Conservation (phyloP, 306 rosid species). For the Cucurbita moschata region DNA sequence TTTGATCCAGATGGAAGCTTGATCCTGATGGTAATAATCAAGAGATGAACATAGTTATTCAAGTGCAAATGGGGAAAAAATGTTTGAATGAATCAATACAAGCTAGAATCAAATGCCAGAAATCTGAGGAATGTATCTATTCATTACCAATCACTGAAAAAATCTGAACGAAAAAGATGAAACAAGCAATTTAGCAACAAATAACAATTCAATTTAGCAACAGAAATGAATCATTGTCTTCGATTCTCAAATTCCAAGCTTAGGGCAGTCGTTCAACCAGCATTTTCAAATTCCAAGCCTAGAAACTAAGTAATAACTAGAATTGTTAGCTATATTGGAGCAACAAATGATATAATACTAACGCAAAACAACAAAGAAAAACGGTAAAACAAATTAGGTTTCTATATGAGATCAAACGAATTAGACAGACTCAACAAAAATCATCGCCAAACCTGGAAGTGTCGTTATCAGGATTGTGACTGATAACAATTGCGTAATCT, state of each 20-base stretch:
- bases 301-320: neutral
- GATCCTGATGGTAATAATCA: conserved; percentile 19
- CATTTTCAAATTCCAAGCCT: neutral
- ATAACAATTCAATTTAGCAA: neutral
- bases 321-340: neutral
- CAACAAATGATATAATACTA: neutral
- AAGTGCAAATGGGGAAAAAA: no score
- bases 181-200: neutral
- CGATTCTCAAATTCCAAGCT: neutral
- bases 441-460: conserved; percentile 33
- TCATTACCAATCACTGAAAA: neutral
- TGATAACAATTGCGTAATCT: conserved; percentile 64
- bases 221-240: neutral
- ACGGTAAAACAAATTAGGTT: no score
- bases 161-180: no score
- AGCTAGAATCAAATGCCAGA: neutral
- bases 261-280: neutral
- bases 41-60: neutral
- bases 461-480: conserved; percentile 66
- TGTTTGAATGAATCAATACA: neutral
- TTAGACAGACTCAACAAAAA: neutral
- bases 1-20: conserved; percentile 77
- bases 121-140: neutral
- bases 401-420: neutral
- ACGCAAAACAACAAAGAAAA: neutral